phyloP scores from a whole-genome alignment of 164 flowering plant species.

The Annona squamosa region DNA sequence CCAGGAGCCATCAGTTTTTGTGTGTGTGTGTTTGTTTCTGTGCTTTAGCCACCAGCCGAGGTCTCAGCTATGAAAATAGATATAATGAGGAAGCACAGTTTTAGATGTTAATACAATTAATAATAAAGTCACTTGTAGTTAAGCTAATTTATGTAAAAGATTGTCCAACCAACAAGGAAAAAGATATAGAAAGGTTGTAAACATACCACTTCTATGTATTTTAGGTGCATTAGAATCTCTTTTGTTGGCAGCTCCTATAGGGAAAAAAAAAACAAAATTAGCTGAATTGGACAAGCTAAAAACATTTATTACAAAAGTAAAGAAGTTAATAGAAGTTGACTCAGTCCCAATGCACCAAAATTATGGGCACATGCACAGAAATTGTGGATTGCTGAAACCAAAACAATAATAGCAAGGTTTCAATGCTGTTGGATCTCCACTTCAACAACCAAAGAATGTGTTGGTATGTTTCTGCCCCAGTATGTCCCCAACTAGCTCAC shows the following conservation, averaged over 20 bases:
- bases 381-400: no score
- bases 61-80: conserved; percentile 34
- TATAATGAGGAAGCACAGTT: background rate
- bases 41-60: conserved; percentile 32
- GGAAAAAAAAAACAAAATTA: background rate
- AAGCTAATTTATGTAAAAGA: background rate
- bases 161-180: background rate
- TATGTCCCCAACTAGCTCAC: no score
- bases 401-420: no score
- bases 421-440: no score
- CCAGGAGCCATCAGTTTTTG: conserved; percentile 5
- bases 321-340: background rate
- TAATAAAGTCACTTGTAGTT: background rate
- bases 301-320: background rate
- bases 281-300: background rate
- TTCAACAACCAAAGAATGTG: no score
- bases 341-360: no score
- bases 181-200: background rate
- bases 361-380: no score
- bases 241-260: conserved; percentile 69
- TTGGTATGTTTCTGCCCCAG: no score
- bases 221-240: conserved; percentile 58
- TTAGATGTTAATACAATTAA: background rate
- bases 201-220: conserved; percentile 64
- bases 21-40: conserved; percentile 17